Conservation (phyloP, 228 moss, liverwort and hornwort species). For the Sphagnum magellanicum region DNA sequence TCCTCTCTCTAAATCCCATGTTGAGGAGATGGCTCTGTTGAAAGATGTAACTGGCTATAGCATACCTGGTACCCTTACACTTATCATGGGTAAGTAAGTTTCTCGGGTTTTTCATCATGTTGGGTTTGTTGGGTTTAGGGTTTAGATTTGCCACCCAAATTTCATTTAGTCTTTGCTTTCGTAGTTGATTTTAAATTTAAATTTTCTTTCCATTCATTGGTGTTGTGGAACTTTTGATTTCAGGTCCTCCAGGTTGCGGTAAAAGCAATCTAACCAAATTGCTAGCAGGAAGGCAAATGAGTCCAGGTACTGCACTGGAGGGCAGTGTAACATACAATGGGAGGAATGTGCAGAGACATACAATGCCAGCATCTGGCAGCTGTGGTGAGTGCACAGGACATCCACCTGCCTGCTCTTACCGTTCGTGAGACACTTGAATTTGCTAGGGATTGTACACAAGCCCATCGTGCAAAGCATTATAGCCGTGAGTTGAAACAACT, state of each 20-base stretch:
- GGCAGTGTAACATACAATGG: slow-evolving; percentile 40
- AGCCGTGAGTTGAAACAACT: slow-evolving; percentile 15
- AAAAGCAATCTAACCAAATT: slow-evolving; percentile 9
- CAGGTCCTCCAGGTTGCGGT: slow-evolving; percentile 36
- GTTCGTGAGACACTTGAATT: slow-evolving; percentile 42
- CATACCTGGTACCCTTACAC: slow-evolving; percentile 47
- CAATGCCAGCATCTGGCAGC: slow-evolving; percentile 24
- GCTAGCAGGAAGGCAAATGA: slow-evolving; percentile 14
- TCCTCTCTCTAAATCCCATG: slow-evolving; percentile 31
- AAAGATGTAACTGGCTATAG: slow-evolving; percentile 36
- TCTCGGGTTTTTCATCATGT: too few relatives aligned
- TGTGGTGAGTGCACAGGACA: slow-evolving; percentile 18
- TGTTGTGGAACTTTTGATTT: background rate
- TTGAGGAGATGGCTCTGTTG: slow-evolving; percentile 22
- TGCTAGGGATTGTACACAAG: slow-evolving; percentile 34
- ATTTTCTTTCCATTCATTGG: too few relatives aligned
- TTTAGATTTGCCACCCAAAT: too few relatives aligned
- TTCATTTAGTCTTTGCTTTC: too few relatives aligned
- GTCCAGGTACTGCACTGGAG: slow-evolving; percentile 8
- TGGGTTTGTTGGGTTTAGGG: too few relatives aligned
- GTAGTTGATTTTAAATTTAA: too few relatives aligned
- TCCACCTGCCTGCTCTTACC: slow-evolving; percentile 20
- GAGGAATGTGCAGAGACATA: slow-evolving; percentile 15
- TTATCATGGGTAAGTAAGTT: slow-evolving; percentile 23
- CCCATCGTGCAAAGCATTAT: slow-evolving; percentile 11